Percentiles rank a stretch among this genome's conserved stretches.
Evolutionary conservation across 441 rosid species (phyloP).

Genomic region (Rhodomyrtus psidioides): DNA sequence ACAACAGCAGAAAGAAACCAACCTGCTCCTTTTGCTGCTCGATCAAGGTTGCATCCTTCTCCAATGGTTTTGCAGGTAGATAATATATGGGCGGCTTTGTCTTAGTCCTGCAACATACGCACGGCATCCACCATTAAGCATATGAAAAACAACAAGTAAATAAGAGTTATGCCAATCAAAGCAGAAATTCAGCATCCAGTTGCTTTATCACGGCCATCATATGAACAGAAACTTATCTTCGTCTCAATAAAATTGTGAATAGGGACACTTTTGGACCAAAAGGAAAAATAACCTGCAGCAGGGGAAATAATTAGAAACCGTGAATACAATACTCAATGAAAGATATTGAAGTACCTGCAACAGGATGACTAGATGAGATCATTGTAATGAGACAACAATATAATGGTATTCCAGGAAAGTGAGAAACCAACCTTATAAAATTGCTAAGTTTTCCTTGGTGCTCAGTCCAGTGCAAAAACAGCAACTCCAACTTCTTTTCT

Average conservation of each 20-base stretch:
- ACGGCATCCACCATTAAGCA: conserved; percentile 17
- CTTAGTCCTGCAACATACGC: conserved; percentile 63
- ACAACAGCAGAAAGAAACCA: conserved; percentile 2
- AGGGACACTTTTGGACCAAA: conserved; percentile 98
- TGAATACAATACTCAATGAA: not conserved
- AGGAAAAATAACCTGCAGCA: conserved; percentile 88
- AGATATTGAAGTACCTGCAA: not conserved
- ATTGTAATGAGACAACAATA: not conserved
- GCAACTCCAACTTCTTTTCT: conserved; percentile 56
- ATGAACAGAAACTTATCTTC: conserved; percentile 80
- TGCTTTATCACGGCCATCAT: conserved; percentile 53
- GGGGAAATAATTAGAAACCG: not conserved
- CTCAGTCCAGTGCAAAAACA: conserved; percentile 63
- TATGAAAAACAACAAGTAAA: not conserved
- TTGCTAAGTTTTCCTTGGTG: conserved; percentile 78
- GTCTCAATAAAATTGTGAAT: conserved; percentile 82
- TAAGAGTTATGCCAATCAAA: conserved; percentile 9
- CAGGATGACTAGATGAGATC: not conserved
- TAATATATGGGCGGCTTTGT: conserved; percentile 79
- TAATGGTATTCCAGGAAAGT: not conserved
- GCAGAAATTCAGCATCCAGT: conserved; percentile 21
- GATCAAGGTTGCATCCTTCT: conserved; percentile 36
- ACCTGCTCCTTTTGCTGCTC: conserved; percentile 73
- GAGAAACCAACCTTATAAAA: conserved; percentile 64
- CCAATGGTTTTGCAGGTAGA: conserved; percentile 58